Evolutionary conservation across 257 asterid genomes (phyloP), one percentile per base, ranked within the genome.

Genomic region (Verbascum thapsus): DNA sequence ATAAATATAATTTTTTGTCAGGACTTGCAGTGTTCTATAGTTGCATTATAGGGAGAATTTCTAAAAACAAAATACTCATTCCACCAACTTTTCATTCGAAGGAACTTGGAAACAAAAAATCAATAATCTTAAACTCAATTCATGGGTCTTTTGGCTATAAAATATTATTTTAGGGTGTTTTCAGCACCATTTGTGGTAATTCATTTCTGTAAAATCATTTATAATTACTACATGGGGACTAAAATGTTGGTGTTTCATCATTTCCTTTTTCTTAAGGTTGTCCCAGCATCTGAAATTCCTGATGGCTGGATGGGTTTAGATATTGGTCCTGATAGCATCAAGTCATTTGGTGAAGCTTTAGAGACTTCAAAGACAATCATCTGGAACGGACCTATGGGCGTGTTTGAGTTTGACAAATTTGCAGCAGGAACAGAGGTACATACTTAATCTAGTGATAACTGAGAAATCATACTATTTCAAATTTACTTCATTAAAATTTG

Each of bases 331-430:
- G 85, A 79, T 43, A 64, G 75, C 32, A 69, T 76, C 45, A 70
- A 61, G 58, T 55, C 81, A 20, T 79, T 79, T 17, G 60, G 75
- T 7, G 79, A 75, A 61, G 72, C 82, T 40, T 30, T 79, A 66
- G 82, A 75, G 10, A 50, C 77, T n/a, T 61, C 85, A 55, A 69
- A 79, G 66, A 79, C 85, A 17, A 43, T 79, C 19, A 76, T 79
- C 35, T 79, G 85, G 85, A 79, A 79, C 13, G 85, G 85, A 19
- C 85, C 85, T 10, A 79, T 76, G 85, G 85, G 85, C 22, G 85
- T 79, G 20, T 79, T 76, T 42, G 85, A 79, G 64, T 79, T 79
- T 6, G 79, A 73, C 0, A 76, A 73, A 55, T 76, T 79, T 22
- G 81, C 81, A 0, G 80, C 79, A 1, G 81, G 81, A 61, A 76